phyloP scores from a whole-genome alignment of 1,139 yeast genomes.

The Sugiyamaella paludigena region DNA sequence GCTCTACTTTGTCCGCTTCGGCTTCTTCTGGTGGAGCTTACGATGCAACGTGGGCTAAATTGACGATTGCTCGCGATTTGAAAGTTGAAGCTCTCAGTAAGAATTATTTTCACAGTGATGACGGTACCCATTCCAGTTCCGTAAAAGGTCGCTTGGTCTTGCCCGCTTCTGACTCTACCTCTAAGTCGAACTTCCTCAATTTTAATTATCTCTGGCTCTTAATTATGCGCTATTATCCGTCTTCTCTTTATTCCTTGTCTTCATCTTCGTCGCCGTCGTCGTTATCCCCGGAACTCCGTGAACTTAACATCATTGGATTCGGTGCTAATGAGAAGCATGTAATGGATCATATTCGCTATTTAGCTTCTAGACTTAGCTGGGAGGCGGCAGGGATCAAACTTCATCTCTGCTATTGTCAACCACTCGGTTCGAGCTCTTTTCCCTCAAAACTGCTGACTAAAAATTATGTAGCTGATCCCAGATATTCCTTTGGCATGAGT shows the following conservation, averaged over 20 bases:
- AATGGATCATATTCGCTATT: constrained; percentile 9
- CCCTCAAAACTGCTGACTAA: constrained; percentile 3
- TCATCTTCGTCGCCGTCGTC: neutral
- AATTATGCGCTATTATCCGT: no score
- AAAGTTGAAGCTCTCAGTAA: neutral
- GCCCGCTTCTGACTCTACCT: neutral
- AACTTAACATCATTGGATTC: constrained; percentile 14
- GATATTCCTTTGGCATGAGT: constrained; percentile 14
- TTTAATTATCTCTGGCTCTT: neutral
- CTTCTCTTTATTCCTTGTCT: neutral
- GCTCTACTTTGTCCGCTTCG: neutral
- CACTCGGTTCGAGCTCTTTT: neutral
- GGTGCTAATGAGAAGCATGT: constrained; percentile 12
- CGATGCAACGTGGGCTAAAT: constrained; percentile 5
- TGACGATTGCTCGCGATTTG: constrained; percentile 1
- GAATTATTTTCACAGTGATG: neutral
- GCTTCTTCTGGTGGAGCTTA: neutral
- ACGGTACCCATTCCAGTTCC: no score
- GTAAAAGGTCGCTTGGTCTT: neutral
- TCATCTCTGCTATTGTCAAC: constrained; percentile 13
- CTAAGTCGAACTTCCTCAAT: neutral
- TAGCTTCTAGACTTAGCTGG: constrained; percentile 12
- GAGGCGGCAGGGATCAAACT: constrained; percentile 6
- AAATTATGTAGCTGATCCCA: constrained; percentile 11
- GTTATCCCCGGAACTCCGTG: neutral